Evolutionary conservation across 2,329 filamentous ascomycete genomes (phyloP).

Genomic region (Hyphodiscus sp.): DNA sequence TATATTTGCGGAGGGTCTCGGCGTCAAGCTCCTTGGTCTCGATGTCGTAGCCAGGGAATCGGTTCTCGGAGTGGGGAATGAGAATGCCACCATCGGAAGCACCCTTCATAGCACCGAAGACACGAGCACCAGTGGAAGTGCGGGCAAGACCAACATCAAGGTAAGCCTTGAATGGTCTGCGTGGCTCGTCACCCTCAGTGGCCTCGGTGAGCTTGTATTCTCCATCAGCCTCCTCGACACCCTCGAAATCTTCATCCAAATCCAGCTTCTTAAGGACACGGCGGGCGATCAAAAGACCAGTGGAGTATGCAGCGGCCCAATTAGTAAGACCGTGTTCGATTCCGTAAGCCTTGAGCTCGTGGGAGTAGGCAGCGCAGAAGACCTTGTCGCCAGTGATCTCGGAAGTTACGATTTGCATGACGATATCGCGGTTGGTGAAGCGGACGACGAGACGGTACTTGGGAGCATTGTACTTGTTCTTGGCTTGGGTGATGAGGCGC

Average conservation of each 20-base stretch:
- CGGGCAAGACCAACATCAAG: constrained; percentile 96
- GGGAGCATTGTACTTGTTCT: constrained; percentile 99
- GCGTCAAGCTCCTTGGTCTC: constrained; percentile 97
- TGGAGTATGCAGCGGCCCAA: constrained; percentile 97
- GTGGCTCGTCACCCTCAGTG: constrained; percentile 81
- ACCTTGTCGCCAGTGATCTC: constrained; percentile 99
- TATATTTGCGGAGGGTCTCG: constrained; percentile 98
- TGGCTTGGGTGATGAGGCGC: constrained; percentile 98
- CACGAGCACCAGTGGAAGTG: constrained; percentile 95
- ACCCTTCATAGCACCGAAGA: constrained; percentile 99
- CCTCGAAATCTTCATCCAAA: constrained; percentile 84
- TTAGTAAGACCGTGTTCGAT: constrained; percentile 99
- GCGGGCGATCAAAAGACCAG: constrained; percentile 93
- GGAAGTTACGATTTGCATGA: constrained; percentile 93
- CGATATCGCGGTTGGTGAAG: constrained; percentile 99
- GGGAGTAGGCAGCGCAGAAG: constrained; percentile 83
- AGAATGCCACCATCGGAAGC: constrained; percentile 96
- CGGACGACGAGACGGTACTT: constrained; percentile 99
- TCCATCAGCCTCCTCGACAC: constrained; percentile 95
- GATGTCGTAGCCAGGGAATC: constrained; percentile 97
- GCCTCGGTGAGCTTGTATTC: constrained; percentile 96
- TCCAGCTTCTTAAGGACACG: constrained; percentile 96
- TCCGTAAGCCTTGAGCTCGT: constrained; percentile 97
- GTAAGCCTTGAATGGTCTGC: constrained; percentile 99
- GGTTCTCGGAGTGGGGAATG: constrained; percentile 98